A percentile compares a stretch with the other conserved stretches of the same genome.
phyloP scores from a whole-genome alignment of 306 rosid species.

The Morella rubra region DNA sequence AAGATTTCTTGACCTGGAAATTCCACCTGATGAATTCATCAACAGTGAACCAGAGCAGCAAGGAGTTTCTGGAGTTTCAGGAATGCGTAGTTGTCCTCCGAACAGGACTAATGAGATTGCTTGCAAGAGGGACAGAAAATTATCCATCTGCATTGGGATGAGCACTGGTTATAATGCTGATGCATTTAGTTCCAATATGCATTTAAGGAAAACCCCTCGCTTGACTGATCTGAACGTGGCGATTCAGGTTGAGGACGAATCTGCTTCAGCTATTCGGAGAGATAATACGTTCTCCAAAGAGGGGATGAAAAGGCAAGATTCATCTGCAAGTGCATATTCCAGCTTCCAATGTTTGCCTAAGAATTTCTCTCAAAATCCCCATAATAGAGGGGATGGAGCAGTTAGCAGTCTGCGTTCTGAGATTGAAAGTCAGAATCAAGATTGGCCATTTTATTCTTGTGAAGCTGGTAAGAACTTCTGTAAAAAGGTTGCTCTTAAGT shows the following conservation, averaged over 20 bases:
- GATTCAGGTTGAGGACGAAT: constrained; percentile 24
- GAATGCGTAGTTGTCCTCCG: constrained; percentile 3
- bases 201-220: constrained; percentile 6
- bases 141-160: background rate
- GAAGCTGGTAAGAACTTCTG: constrained; percentile 23
- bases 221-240: constrained; percentile 30
- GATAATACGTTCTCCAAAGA: background rate
- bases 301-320: constrained; percentile 1
- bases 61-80: constrained; percentile 7
- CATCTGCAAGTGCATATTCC: constrained; percentile 18
- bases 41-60: constrained; percentile 18
- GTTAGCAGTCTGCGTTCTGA: constrained; percentile 5
- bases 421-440: constrained; percentile 4
- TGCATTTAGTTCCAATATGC: constrained; percentile 14
- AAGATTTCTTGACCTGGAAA: constrained; percentile 39
- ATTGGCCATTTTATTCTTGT: constrained; percentile 7
- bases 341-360: constrained; percentile 21
- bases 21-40: constrained; percentile 32
- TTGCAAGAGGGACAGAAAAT: background rate
- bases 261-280: constrained; percentile 10
- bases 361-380: constrained; percentile 17
- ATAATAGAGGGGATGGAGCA: background rate
- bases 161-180: background rate
- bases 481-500: background rate
- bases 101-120: constrained; percentile 5